Evolutionary conservation across 805 yeast genomes (phyloP), one percentile per base, ranked within the genome.

Genomic region (Pichia ethanolica): DNA sequence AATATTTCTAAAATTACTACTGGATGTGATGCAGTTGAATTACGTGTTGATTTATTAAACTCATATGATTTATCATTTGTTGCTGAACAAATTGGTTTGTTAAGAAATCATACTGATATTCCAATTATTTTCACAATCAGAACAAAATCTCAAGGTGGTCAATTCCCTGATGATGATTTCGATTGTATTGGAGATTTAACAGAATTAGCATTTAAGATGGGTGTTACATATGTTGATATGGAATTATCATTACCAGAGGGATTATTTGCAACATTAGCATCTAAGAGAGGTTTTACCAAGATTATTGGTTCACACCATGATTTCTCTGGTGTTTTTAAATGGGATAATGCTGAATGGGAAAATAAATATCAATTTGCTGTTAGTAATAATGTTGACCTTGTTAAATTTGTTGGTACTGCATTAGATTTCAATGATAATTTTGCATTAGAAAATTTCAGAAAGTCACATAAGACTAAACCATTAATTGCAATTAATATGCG

Each of bases 221-320:
- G 95, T 45, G 81, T 89, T 52, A 91, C 83, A 53, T 89, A 71
- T 60, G 76, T 90, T 57, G 96, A 90, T 58, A 67, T 91, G 47
- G 95, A 89, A 64, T 73, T 90, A 50, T 74, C 86, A 7, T 74
- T 79, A 59, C 85, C 95, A 7, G 74, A 70, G 40, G 73, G 70
- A 5, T 62, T 86, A 20, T 70, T 79, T 50, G 76, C 75, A 46
- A 68, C 73, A 20, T 66, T 88, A 13, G 68, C 79, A 41, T 70
- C 73, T 26, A 69, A 67, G 41, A 81, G 79, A 59, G 77, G 79
- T 4, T 75, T 71, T 63, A 82, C 96, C 13, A 78, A 78, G 60
- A 70, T 91, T 35, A 86, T 91, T 64, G 93, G 89, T 12, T 85
- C 96, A 1, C 86, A 84, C 58, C 95, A 87, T 60, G 95, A 88